A percentile compares a stretch with the other conserved stretches of the same genome.
phyloP scores from a whole-genome alignment of 2,329 filamentous ascomycete genomes.

The Fusarium praegraminearum region DNA sequence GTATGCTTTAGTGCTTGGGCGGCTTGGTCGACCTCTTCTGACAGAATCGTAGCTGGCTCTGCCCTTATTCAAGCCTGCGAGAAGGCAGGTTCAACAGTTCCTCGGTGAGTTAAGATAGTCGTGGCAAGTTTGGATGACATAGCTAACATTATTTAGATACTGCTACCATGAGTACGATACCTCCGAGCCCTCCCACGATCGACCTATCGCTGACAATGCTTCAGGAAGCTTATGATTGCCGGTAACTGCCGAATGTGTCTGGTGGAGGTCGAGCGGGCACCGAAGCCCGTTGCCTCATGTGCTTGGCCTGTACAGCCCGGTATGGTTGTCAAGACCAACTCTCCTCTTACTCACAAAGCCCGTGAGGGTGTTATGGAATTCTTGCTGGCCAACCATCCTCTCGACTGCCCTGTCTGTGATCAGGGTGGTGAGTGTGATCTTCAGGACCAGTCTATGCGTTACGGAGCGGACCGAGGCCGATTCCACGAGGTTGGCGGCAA shows the following conservation, averaged over 20 bases:
- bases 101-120: slow-evolving; percentile 69
- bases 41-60: slow-evolving; percentile 79
- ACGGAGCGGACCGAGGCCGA: slow-evolving; percentile 92
- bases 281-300: slow-evolving; percentile 97
- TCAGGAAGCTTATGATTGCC: slow-evolving; percentile 96
- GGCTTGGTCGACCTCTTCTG: slow-evolving; percentile 48
- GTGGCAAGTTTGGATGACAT: slow-evolving; percentile 40
- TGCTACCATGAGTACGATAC: slow-evolving; percentile 93
- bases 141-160: slow-evolving; percentile 73
- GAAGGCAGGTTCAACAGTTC: slow-evolving; percentile 91
- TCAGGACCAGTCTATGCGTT: slow-evolving; percentile 99
- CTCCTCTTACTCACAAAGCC: slow-evolving; percentile 95
- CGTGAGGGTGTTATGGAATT: slow-evolving; percentile 99
- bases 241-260: slow-evolving; percentile 99
- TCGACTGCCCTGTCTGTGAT: slow-evolving; percentile 98
- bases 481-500: slow-evolving; percentile 98
- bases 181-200: slow-evolving; percentile 44
- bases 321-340: slow-evolving; percentile 99
- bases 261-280: slow-evolving; percentile 95
- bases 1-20: slow-evolving; percentile 62
- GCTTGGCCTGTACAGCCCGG: slow-evolving; percentile 98
- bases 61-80: slow-evolving; percentile 99
- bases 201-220: slow-evolving; percentile 57
- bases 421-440: slow-evolving; percentile 99
- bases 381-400: slow-evolving; percentile 92